Evolutionary conservation across 495 filamentous ascomycete species (phyloP).

Genomic region (Penicillium paxilli): DNA sequence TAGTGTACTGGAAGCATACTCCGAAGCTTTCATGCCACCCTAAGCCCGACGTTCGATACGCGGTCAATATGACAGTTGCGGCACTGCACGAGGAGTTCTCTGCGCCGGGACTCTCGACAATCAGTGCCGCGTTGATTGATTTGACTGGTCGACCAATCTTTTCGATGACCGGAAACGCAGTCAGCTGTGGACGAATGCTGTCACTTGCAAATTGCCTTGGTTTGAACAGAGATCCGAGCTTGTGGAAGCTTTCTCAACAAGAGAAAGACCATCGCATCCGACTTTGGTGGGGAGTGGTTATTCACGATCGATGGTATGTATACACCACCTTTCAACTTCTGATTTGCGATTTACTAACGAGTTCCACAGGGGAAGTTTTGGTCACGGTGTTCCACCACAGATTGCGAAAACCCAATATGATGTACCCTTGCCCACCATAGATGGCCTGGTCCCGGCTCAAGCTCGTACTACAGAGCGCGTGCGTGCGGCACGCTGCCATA

Average conservation of each 20-base stretch:
- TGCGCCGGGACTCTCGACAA: conserved; percentile 49
- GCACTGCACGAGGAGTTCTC: conserved; percentile 54
- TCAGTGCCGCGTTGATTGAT: conserved; percentile 49
- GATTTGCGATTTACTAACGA: background rate
- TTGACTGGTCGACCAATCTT: conserved; percentile 51
- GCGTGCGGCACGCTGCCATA: conserved; percentile 49
- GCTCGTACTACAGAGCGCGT: conserved; percentile 43
- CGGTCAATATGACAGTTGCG: conserved; percentile 52
- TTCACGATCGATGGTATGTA: conserved; percentile 53
- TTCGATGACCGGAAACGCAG: conserved; percentile 53
- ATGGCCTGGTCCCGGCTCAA: conserved; percentile 34
- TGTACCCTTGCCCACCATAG: conserved; percentile 50
- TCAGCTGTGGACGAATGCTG: conserved; percentile 50
- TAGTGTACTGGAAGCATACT: conserved; percentile 52
- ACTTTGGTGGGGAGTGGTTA: conserved; percentile 55
- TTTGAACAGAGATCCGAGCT: conserved; percentile 48
- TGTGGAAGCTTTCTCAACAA: conserved; percentile 47
- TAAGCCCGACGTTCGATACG: conserved; percentile 50
- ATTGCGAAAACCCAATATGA: conserved; percentile 53
- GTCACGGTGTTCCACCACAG: conserved; percentile 52
- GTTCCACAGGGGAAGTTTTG: conserved; percentile 48
- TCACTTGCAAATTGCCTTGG: conserved; percentile 54
- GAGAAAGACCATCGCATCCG: conserved; percentile 50
- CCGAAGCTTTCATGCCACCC: conserved; percentile 45
- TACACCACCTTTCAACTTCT: background rate